Base-by-base conservation (phyloP, 2,329 filamentous ascomycete genomes). In the Xylariomycetidae sp. region DNA sequence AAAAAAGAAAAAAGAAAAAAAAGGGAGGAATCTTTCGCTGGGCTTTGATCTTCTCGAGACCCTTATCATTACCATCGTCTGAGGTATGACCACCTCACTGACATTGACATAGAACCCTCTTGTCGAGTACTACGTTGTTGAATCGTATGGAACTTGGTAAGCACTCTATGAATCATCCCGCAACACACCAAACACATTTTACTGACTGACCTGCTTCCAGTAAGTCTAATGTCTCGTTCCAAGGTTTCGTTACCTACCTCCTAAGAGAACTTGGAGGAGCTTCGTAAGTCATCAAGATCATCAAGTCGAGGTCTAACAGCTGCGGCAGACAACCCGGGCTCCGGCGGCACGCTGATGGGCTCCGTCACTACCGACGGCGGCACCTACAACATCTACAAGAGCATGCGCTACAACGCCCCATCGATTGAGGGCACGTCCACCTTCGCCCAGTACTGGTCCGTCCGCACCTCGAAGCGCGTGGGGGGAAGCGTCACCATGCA, bases 361-460 rank as follows among this genome's bases (percentile, higher is more conserved):
- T 41, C 43, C 5, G 40, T 61, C 31, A 50, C 39, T 5, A 53
- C 45, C 25, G 59, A 61, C 42, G 58, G 57, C 36, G 49, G 49
- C 29, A 53, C 44, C n/a, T 62, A 62, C 50, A 48, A 57, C 30
- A 53, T 62, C 41, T 63, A 57, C 43, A 45, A 45, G 33, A 52
- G 48, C 38, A 46, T 46, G 32, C 53, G 56, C 20, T 45, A 53
- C 38, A 66, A 67, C 51, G 51, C 58, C 44, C 66, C 66, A 14
- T 63, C 58, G 28, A 69, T 70, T 37, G 47, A 63, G 39, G 67
- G 66, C 33, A 69, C 64, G n/a, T 43, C 51, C 25, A 72, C 66
- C 33, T 71, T 72, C 48, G 51, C 63, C 42, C 69, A 72, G 56
- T 72, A 62, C 56, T 70, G 66, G 65, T 67, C 62, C 15, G 63